Evolutionary conservation across 257 asterid genomes (phyloP), one percentile per base, ranked within the genome.

Genomic region (Solanum piurae): DNA sequence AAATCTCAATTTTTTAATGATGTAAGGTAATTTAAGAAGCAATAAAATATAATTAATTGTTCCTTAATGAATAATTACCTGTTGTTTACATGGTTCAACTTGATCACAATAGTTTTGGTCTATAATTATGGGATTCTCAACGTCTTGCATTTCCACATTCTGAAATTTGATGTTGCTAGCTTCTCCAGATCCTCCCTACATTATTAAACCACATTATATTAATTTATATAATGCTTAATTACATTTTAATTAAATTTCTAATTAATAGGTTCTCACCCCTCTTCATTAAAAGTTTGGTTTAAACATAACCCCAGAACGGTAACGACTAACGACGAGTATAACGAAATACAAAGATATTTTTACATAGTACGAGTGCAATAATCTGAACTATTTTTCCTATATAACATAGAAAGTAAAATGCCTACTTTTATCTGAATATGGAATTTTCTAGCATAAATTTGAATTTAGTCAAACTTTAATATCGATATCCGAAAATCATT

Each of bases 131-230:
- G 99, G 99, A 85, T 95, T 94, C 82, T 91, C 12, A 58, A 95
- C 99, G 79, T 93, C 87, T 11, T 90, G 62, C 98, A 95, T 94
- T 75, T 89, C 89, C 44, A 96, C 83, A 52, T 95, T 94, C 80
- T 89, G 93, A 88, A 96, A 96, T 69, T 87, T 93, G 77, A 96
- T 95, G 92, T 94, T 94, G 90, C 90, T 94, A 87, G 95, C 98
- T 88, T 92, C 94, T 83, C 99, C 99, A 18, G 95, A 94, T 71
- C 98, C 99, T 13, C 99, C 99, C 98, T 96, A 92, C 25, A 85
- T 66, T 25, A 71, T 69, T 31, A 69, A 25, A 87, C 82, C 27
- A 79, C 27, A 16, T 80, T 16, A 9, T 29, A 80, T 42, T 37
- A 34, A 34, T 68, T 27, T 6, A 68, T 66, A n/a, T 42, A 9